Conservation (phyloP, 805 yeast species). For the Candida oleophila region DNA sequence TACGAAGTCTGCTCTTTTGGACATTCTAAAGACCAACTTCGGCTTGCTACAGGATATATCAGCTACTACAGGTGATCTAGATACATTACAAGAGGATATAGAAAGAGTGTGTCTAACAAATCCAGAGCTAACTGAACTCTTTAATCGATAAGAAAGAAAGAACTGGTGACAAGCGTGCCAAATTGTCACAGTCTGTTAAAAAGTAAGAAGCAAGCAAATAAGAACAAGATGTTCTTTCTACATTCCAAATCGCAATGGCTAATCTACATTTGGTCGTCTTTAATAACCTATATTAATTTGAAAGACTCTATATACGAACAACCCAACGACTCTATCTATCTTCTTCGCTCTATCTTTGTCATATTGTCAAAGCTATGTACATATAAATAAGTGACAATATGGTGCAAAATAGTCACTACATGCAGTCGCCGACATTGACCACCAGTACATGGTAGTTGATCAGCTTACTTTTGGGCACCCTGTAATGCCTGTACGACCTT, state of each 20-base stretch:
- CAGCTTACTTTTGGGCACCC: slow-evolving; percentile 24
- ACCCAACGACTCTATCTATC: neutral
- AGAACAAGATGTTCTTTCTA: too few species aligned
- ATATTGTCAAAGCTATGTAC: neutral
- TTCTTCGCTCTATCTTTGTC: neutral
- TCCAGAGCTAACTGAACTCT: neutral
- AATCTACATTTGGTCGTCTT: too few species aligned
- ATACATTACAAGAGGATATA: neutral
- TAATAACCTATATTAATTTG: too few species aligned
- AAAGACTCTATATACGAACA: too few species aligned
- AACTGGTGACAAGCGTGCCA: too few species aligned
- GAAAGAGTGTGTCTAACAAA: neutral
- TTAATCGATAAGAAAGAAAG: too few species aligned
- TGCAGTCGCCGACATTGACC: neutral
- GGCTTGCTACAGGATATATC: neutral
- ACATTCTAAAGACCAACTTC: neutral
- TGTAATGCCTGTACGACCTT: slow-evolving; percentile 65
- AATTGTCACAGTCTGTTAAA: too few species aligned
- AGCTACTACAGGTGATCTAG: neutral
- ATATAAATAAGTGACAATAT: neutral
- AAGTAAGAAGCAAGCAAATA: too few species aligned
- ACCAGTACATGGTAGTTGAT: neutral
- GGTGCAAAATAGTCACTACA: neutral
- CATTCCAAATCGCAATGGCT: too few species aligned
- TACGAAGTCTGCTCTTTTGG: neutral